Evolutionary conservation across 2,329 filamentous ascomycete species (phyloP).

Genomic region (Colletotrichum graminicola): DNA sequence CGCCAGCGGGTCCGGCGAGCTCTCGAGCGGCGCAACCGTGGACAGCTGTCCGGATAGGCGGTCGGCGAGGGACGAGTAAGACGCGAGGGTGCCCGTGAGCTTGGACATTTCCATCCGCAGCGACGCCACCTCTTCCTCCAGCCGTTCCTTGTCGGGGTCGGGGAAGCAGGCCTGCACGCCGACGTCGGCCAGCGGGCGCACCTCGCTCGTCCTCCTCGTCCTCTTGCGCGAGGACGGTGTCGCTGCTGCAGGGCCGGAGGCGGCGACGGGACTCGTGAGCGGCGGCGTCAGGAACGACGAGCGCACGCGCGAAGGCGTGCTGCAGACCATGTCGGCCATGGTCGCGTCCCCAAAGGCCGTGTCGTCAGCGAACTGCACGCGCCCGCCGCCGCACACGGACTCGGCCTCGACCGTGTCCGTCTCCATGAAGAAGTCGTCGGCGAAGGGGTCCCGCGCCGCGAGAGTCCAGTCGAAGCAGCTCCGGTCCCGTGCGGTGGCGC

Average conservation of each 20-base stretch:
- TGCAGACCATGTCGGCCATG: constrained; percentile 63
- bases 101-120: constrained; percentile 63
- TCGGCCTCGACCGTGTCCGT: constrained; percentile 51
- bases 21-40: constrained; percentile 45
- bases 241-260: constrained; percentile 48
- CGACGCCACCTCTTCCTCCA: constrained; percentile 62
- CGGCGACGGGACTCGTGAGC: constrained; percentile 61
- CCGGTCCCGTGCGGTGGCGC: constrained; percentile 40
- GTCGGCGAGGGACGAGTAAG: constrained; percentile 57
- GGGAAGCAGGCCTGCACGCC: constrained; percentile 58
- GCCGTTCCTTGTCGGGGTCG: constrained; percentile 56
- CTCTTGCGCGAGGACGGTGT: constrained; percentile 54
- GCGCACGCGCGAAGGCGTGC: constrained; percentile 61
- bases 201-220: constrained; percentile 2
- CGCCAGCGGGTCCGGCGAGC: constrained; percentile 34
- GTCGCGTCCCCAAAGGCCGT: constrained; percentile 63
- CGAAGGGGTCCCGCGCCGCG: constrained; percentile 61
- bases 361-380: constrained; percentile 60
- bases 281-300: constrained; percentile 69
- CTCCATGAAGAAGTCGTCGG: constrained; percentile 58
- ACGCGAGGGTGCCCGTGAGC: constrained; percentile 60
- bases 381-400: constrained; percentile 63
- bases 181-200: constrained; percentile 49
- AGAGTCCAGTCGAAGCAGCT: constrained; percentile 63
- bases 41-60: constrained; percentile 55